Evolutionary conservation across 2,329 filamentous ascomycete species (phyloP).

Genomic region (Epichloe typhina): DNA sequence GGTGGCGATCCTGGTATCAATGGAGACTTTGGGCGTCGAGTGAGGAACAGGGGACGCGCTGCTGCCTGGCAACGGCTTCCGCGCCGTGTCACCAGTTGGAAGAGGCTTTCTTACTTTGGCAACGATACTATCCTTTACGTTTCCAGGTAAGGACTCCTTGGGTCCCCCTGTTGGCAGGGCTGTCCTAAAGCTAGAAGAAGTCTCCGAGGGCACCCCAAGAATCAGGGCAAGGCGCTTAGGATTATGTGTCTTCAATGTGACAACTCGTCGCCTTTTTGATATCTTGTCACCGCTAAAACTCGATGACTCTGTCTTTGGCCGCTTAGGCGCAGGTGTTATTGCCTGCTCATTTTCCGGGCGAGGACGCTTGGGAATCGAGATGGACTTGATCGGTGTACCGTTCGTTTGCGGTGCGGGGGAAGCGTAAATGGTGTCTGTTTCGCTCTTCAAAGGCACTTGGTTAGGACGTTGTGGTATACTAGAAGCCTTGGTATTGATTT

Average conservation of each 20-base stretch:
- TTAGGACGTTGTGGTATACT: conserved; percentile 10
- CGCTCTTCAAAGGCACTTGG: not conserved
- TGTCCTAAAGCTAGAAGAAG: conserved; percentile 14
- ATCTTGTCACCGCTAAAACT: conserved; percentile 10
- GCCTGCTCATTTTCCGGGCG: conserved; percentile 23
- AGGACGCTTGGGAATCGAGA: conserved; percentile 20
- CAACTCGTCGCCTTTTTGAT: conserved; percentile 21
- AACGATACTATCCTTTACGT: conserved; percentile 17
- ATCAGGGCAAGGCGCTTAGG: conserved; percentile 22
- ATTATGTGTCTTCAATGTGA: conserved; percentile 24
- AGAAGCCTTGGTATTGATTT: conserved; percentile 23
- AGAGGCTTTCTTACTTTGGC: conserved; percentile 25
- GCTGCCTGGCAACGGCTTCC: conserved; percentile 21
- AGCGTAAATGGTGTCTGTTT: conserved; percentile 2
- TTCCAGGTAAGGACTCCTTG: conserved; percentile 13
- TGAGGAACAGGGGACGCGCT: conserved; percentile 12
- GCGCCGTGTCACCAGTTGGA: conserved; percentile 16
- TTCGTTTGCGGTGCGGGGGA: conserved; percentile 2
- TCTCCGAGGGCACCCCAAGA: conserved; percentile 16
- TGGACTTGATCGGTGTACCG: conserved; percentile 7
- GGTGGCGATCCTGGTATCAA: conserved; percentile 11
- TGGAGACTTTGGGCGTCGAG: conserved; percentile 15
- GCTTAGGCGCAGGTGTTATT: conserved; percentile 23
- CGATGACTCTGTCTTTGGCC: conserved; percentile 19
- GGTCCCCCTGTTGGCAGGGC: conserved; percentile 20